These are phyloP conservation scores for Ophiostoma sp. DNA, from an alignment of 2,329 filamentous ascomycete genomes.

Conservation along the genomic window DNA sequence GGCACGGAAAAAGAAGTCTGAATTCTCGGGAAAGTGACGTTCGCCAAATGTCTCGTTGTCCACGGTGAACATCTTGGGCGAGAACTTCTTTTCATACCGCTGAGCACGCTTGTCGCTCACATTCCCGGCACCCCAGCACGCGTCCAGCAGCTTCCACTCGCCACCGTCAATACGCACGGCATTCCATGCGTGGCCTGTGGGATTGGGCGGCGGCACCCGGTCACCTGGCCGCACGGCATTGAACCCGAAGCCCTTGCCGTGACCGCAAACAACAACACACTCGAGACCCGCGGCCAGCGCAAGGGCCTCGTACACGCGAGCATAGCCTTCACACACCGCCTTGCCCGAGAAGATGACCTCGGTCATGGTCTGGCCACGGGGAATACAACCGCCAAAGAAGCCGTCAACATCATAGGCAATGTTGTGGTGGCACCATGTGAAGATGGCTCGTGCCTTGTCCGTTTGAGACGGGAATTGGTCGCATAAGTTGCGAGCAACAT, in stretches of 20 bases:
- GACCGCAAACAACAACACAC: conserved; percentile 66
- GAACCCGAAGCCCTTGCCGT: conserved; percentile 83
- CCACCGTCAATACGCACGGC: conserved; percentile 81
- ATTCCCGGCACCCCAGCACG: conserved; percentile 87
- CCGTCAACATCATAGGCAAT: conserved; percentile 74
- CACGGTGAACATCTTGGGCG: conserved; percentile 53
- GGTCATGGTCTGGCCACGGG: conserved; percentile 58
- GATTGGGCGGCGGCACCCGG: conserved; percentile 57
- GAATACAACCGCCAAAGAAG: conserved; percentile 69
- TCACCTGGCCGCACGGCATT: conserved; percentile 57
- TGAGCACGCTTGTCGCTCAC: conserved; percentile 48
- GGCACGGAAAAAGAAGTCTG: conserved; percentile 63
- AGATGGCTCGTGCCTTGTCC: conserved; percentile 86
- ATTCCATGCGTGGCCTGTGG: conserved; percentile 81
- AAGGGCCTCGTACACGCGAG: conserved; percentile 72
- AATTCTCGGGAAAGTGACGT: conserved; percentile 70
- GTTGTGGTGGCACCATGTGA: conserved; percentile 94
- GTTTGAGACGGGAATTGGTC: conserved; percentile 72
- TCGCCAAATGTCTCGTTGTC: conserved; percentile 75
- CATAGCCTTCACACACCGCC: conserved; percentile 90
- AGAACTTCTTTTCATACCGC: conserved; percentile 64
- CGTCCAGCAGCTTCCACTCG: conserved; percentile 84
- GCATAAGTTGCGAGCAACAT: conserved; percentile 74
- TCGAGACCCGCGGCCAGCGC: conserved; percentile 76
- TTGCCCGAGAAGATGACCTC: conserved; percentile 70